Percentiles rank a stretch among this genome's conserved stretches.
Evolutionary conservation across 2,329 filamentous ascomycete species (phyloP).

Genomic region (Parasarocladium wereldwijsianum): DNA sequence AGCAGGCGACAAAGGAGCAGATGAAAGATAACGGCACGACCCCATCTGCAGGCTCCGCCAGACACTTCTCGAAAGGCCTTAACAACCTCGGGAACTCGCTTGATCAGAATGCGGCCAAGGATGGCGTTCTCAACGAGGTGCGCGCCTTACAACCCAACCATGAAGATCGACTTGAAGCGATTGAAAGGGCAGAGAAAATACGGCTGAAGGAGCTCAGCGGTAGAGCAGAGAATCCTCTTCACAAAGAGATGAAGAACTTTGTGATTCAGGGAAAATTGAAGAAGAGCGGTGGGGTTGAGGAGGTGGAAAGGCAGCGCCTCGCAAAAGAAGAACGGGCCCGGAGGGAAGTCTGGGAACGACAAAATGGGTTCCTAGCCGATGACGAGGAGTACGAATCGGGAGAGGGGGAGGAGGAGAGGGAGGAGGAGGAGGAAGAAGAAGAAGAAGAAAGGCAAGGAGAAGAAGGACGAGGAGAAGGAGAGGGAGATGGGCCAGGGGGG

Average conservation of each 20-base stretch:
- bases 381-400: conserved; percentile 25
- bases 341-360: conserved; percentile 60
- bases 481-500: conserved; percentile 4
- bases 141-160: conserved; percentile 89
- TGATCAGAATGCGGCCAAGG: conserved; percentile 74
- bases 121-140: conserved; percentile 83
- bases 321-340: conserved; percentile 78
- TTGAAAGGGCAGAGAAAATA: conserved; percentile 89
- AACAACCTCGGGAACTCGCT: conserved; percentile 34
- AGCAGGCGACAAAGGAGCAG: conserved; percentile 97
- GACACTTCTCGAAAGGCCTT: conserved; percentile 41
- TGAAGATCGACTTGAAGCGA: conserved; percentile 82
- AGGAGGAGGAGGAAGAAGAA: conserved; percentile 9
- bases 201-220: conserved; percentile 77
- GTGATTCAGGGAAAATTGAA: conserved; percentile 85
- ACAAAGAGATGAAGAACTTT: conserved; percentile 71
- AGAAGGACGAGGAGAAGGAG: conserved; percentile 2
- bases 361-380: conserved; percentile 40
- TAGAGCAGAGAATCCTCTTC: conserved; percentile 60
- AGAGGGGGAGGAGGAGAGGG: conserved; percentile 11
- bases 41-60: conserved; percentile 32
- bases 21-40: conserved; percentile 56
- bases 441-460: conserved; percentile 9
- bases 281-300: conserved; percentile 90
- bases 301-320: conserved; percentile 72